Evolutionary conservation across 2,329 filamentous ascomycete genomes (phyloP).

Genomic region (Neofusicoccum kwambonambiense): DNA sequence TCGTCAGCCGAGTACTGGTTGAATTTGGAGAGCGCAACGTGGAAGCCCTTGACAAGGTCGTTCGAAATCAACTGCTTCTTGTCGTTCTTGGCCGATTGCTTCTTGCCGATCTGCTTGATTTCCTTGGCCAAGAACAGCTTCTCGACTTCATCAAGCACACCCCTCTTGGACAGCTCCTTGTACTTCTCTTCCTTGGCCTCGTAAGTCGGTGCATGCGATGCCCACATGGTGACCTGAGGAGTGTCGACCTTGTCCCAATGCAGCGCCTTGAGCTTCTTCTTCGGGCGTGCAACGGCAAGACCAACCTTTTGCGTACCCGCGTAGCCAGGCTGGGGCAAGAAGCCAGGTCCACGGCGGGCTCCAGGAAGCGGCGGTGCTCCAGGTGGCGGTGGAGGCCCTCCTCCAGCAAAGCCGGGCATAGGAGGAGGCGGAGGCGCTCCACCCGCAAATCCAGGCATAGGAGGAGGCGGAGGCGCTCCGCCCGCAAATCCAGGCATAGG

Average conservation of each 20-base stretch:
- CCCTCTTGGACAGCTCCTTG: constrained; percentile 85
- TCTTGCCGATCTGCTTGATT: constrained; percentile 78
- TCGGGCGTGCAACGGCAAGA: constrained; percentile 79
- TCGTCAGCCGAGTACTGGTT: constrained; percentile 81
- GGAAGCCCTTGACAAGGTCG: constrained; percentile 60
- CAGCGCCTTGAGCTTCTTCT: constrained; percentile 99
- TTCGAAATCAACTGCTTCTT: constrained; percentile 97
- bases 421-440: constrained; percentile 46
- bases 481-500: constrained; percentile 48
- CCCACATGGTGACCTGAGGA: constrained; percentile 90
- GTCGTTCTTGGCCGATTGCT: constrained; percentile 75
- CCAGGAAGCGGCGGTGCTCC: constrained; percentile 63
- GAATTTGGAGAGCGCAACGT: constrained; percentile 89
- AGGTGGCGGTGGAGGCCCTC: constrained; percentile 48
- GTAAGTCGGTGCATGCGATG: constrained; percentile 77
- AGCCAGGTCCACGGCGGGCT: constrained; percentile 62
- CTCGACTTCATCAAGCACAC: constrained; percentile 95
- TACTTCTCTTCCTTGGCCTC: constrained; percentile 95
- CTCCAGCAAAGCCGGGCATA: constrained; percentile 39
- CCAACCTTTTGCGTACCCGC: constrained; percentile 59
- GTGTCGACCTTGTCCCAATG: constrained; percentile 99
- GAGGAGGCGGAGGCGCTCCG: constrained; percentile 41
- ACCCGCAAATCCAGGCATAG: constrained; percentile 42
- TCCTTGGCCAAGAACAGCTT: constrained; percentile 97
- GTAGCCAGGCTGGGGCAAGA: constrained; percentile 64